phyloP scores from a whole-genome alignment of 2,329 filamentous ascomycete genomes.

The Clathrospora elynae region DNA sequence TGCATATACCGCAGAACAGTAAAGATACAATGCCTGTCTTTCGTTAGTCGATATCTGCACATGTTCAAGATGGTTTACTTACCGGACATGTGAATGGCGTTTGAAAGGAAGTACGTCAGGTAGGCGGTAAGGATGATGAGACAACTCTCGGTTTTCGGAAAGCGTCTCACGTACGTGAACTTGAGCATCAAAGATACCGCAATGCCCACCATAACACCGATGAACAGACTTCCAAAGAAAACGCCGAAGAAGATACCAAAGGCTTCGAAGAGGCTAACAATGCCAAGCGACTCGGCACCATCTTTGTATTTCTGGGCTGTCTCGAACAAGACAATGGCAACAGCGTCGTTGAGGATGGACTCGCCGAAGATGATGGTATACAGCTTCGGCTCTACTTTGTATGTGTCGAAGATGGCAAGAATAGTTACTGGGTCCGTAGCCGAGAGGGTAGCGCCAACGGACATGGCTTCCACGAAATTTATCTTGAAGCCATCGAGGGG shows the following conservation, averaged over 20 bases:
- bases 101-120: constrained; percentile 96
- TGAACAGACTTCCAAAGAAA: constrained; percentile 91
- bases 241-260: constrained; percentile 93
- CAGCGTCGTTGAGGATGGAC: constrained; percentile 96
- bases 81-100: constrained; percentile 95
- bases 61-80: constrained; percentile 45
- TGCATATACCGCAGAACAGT: constrained; percentile 94
- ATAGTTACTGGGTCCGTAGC: constrained; percentile 98
- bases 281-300: constrained; percentile 69
- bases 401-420: constrained; percentile 97
- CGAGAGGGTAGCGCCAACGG: constrained; percentile 92
- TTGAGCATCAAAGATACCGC: constrained; percentile 87
- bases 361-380: constrained; percentile 99
- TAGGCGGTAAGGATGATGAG: constrained; percentile 93
- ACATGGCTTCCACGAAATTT: constrained; percentile 93
- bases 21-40: constrained; percentile 87
- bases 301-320: constrained; percentile 92
- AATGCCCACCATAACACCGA: constrained; percentile 86
- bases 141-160: constrained; percentile 96
- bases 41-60: constrained; percentile 13
- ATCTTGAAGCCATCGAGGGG: constrained; percentile 85
- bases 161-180: constrained; percentile 89
- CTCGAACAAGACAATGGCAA: constrained; percentile 98
- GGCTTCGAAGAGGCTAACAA: constrained; percentile 86
- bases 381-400: constrained; percentile 97